Base-by-base conservation (phyloP, 192 early-diverging fungal species). In the Lunasporangiospora selenospora region DNA sequence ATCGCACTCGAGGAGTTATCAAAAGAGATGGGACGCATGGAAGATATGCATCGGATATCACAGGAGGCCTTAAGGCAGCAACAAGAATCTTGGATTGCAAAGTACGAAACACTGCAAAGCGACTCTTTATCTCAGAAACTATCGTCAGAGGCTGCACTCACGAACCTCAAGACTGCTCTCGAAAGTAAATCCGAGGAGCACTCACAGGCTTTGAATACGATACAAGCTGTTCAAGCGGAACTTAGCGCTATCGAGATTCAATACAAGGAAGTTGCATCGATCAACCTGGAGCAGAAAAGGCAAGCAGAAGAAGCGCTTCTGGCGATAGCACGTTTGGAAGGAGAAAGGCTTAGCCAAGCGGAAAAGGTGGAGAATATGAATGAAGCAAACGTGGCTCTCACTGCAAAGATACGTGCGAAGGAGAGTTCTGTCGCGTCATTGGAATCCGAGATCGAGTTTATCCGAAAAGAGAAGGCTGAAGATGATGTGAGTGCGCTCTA, bases 201-300 rank as follows among this genome's bases (percentile, higher is more conserved):
- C 4, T 26, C 47, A 1, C 39, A 32, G 13, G 39, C 47, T 27
- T 58, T 73, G 54, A 37, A 53, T 26, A 73, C 51, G 11, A 34
- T 63, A 6, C 42, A 57, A 3, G 13, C 54, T 8, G 61, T 63
- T 10, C 69, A 63, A 6, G 49, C 61, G 0, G 69, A 73, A 23
- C 38, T 73, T 33, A 57, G 44, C 18, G n/a, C 10, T 6, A 61
- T 63, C 21, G 55, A 58, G 24, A 46, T 41, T 12, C 54, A 73
- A 39, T 54, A 58, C 0, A 55, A 58, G 19, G 69, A 63, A 32
- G 69, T 46, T 29, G 52, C 58, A n/a, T 41, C 49, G 3, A 31
- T 29, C 13, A 40, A 53, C 29, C 40, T n/a, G 9, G 60, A 62
- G 26, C 60, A 63, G n/a, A 49, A 58, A 8, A 26, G n/a, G 6